Evolutionary conservation across 169 alveolate species (phyloP).

Genomic region (Plasmodium malariae): DNA sequence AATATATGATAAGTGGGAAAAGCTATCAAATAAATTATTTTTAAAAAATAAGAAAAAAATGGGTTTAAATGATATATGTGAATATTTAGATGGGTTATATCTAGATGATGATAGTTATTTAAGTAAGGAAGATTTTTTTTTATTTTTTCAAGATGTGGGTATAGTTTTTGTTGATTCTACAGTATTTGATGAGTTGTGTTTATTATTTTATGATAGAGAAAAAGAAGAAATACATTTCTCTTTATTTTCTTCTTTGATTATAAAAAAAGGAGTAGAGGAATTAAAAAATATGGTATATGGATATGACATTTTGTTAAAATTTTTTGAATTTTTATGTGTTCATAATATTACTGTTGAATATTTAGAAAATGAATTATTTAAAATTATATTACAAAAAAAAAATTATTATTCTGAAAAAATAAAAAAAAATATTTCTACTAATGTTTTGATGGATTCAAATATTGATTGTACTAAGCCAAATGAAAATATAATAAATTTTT

Average conservation of each 20-base stretch:
- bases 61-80: slow-evolving; percentile 61
- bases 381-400: slow-evolving; percentile 28
- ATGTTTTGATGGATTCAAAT: slow-evolving; percentile 4
- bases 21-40: slow-evolving; percentile 40
- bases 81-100: slow-evolving; percentile 43
- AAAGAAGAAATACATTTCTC: slow-evolving; percentile 43
- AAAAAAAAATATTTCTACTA: slow-evolving; percentile 23
- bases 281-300: slow-evolving; percentile 59
- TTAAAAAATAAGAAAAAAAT: slow-evolving; percentile 49
- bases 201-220: slow-evolving; percentile 34
- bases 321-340: slow-evolving; percentile 20
- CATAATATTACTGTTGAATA: slow-evolving; percentile 33
- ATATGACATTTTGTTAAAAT: slow-evolving; percentile 31
- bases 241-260: slow-evolving; percentile 30
- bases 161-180: slow-evolving; percentile 46
- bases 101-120: slow-evolving; percentile 59
- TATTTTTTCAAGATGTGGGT: slow-evolving; percentile 58
- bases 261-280: slow-evolving; percentile 56
- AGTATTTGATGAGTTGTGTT: slow-evolving; percentile 54
- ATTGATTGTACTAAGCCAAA: slow-evolving; percentile 2
- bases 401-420: slow-evolving; percentile 47
- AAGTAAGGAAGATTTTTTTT: slow-evolving; percentile 56
- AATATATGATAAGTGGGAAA: slow-evolving; percentile 57
- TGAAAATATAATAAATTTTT: slow-evolving; percentile 14
- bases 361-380: slow-evolving; percentile 52